Evolutionary conservation across 2,329 filamentous ascomycete genomes (phyloP).

Genomic region (Fusarium compactum): DNA sequence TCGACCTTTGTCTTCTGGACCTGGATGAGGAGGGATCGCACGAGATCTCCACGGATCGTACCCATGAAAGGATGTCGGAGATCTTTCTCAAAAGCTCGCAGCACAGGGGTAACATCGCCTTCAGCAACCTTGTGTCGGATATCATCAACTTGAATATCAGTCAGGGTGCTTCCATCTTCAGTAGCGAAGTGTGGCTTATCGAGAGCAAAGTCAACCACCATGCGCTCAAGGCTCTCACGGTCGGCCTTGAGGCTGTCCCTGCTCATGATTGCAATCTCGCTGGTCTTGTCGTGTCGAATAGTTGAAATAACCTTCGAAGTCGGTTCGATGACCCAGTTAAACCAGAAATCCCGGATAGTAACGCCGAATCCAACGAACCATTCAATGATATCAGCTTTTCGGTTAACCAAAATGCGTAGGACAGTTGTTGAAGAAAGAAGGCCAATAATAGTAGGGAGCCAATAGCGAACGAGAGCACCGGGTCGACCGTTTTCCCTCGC

Average conservation of each 20-base stretch:
- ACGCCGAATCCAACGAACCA: conserved; percentile 85
- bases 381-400: conserved; percentile 78
- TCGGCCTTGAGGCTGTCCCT: conserved; percentile 91
- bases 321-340: conserved; percentile 95
- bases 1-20: conserved; percentile 99
- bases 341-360: conserved; percentile 90
- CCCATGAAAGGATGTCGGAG: conserved; percentile 84
- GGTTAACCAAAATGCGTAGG: conserved; percentile 80
- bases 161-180: conserved; percentile 62
- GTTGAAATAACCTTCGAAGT: conserved; percentile 86
- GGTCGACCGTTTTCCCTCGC: conserved; percentile 79
- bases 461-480: conserved; percentile 82
- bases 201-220: conserved; percentile 96
- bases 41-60: conserved; percentile 85
- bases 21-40: conserved; percentile 92
- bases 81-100: conserved; percentile 92
- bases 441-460: conserved; percentile 79
- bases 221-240: conserved; percentile 90
- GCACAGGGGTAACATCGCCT: conserved; percentile 91
- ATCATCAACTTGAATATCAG: conserved; percentile 76
- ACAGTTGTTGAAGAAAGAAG: conserved; percentile 88
- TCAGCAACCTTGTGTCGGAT: conserved; percentile 86
- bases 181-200: conserved; percentile 78
- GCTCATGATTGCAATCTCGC: conserved; percentile 97
- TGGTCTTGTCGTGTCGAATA: conserved; percentile 91